Conservation (phyloP, 352 stramenopile species). For the Phytophthora lateralis region DNA sequence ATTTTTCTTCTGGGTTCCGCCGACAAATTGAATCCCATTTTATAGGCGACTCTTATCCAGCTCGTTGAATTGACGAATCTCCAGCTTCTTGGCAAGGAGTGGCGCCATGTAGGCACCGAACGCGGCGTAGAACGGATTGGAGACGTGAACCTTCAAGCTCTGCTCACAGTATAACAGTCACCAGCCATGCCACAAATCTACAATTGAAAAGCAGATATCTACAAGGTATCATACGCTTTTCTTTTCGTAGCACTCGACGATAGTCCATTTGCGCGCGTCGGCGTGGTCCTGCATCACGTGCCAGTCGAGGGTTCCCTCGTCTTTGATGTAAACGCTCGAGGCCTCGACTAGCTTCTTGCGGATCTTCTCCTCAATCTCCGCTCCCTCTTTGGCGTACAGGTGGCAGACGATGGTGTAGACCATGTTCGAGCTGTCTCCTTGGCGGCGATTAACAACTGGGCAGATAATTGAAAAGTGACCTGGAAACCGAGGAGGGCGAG, state of each 20-base stretch:
- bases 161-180: conserved; percentile 3
- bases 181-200: not conserved
- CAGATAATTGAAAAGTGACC: conserved; percentile 18
- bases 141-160: conserved; percentile 32
- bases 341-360: conserved; percentile 31
- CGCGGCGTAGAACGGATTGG: conserved; percentile 31
- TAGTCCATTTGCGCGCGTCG: conserved; percentile 32
- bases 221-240: conserved; percentile 21
- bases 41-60: conserved; percentile 27
- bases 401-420: conserved; percentile 35
- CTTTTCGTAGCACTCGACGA: conserved; percentile 33
- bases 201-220: not conserved
- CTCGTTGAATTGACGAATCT: conserved; percentile 32
- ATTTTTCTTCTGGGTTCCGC: too few species aligned
- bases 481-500: not conserved
- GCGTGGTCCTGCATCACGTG: conserved; percentile 36
- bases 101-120: conserved; percentile 29
- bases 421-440: conserved; percentile 15
- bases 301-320: conserved; percentile 24
- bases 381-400: conserved; percentile 32
- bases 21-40: too few species aligned
- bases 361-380: conserved; percentile 35
- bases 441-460: not conserved
- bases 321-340: conserved; percentile 31
- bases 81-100: conserved; percentile 24